Evolutionary conservation across 2,329 filamentous ascomycete species (phyloP), one percentile per base, ranked within the genome.

Genomic region (Monosporascus cannonballus): DNA sequence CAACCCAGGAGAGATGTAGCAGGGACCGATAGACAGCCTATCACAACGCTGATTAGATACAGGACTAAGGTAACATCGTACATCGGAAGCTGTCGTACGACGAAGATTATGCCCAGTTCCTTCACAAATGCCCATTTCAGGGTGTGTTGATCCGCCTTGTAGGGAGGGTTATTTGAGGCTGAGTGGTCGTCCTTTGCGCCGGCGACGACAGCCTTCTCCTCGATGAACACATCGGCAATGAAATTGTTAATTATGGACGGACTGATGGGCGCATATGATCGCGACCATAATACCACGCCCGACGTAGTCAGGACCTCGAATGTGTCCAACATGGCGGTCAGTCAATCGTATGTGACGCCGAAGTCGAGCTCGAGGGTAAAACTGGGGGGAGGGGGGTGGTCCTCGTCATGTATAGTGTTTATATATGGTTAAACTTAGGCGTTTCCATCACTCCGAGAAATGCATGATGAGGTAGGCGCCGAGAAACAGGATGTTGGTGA

Each of bases 291-390:
- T 53, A 99, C 94, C 57, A 99, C 92, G 52, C 94, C 94, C 3
- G 92, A 96, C 38, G 93, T 96, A 55, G 93, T 96, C 56, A 99
- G 73, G 60, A 99, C 94, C 73, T 99, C 93, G 70, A 99, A 99
- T 17, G 89, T 87, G 76, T 99, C 94, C 73, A 99, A 76, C 93
- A 97, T 97, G 53, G 61, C 20, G 20, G 22, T 15, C 15, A n/a
- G 7, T 46, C 15, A 25, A 4, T 4, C 20, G 7, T 47, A 47
- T 3, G 45, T 6, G 30, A 47, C 8, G 25, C 14, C 11, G 30
- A 18, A 47, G 25, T 47, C 11, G 25, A 22, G 15, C 18, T 20
- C 17, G 18, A 18, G 34, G 36, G 42, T 37, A 38, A 52, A 34
- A 15, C 9, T 14, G 14, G 11, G 11, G 30, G n/a, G n/a, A n/a